These are phyloP conservation scores for Nicotiana attenuata DNA, from an alignment of 257 asterid genomes.

Conservation along the genomic window DNA sequence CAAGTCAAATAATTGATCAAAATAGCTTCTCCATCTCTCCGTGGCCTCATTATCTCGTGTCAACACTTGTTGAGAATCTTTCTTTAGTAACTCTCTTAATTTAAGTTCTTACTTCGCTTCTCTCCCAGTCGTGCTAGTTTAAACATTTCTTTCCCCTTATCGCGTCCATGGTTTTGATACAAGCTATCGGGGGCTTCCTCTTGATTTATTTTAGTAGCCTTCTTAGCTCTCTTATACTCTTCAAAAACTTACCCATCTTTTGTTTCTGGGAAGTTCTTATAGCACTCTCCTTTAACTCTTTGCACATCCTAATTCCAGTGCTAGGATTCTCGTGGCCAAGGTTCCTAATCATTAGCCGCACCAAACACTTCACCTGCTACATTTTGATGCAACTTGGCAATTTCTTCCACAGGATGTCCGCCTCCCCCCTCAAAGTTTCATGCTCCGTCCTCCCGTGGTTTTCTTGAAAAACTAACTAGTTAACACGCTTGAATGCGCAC, in stretches of 20 bases:
- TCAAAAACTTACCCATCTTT: not conserved
- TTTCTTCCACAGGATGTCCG: not conserved
- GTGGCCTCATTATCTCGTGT: too few relatives aligned
- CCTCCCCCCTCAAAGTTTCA: not conserved
- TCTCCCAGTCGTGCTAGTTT: not conserved
- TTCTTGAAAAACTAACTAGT: not conserved
- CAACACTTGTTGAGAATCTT: too few relatives aligned
- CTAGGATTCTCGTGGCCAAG: not conserved
- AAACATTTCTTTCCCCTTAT: not conserved
- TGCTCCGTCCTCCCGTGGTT: not conserved
- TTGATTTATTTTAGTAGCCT: not conserved
- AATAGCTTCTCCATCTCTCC: not conserved
- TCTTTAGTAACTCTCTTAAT: too few relatives aligned
- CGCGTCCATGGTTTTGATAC: not conserved
- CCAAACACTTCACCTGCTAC: not conserved
- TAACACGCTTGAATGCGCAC: not conserved
- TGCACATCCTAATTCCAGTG: not conserved
- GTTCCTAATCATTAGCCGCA: not conserved
- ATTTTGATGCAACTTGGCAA: not conserved
- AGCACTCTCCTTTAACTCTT: not conserved
- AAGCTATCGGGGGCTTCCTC: not conserved
- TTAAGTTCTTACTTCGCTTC: too few relatives aligned
- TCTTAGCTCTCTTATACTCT: not conserved
- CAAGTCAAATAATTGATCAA: not conserved
- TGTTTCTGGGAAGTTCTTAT: not conserved